Evolutionary conservation across 257 asterid genomes (phyloP).

Genomic region (Cruciata laevipes): DNA sequence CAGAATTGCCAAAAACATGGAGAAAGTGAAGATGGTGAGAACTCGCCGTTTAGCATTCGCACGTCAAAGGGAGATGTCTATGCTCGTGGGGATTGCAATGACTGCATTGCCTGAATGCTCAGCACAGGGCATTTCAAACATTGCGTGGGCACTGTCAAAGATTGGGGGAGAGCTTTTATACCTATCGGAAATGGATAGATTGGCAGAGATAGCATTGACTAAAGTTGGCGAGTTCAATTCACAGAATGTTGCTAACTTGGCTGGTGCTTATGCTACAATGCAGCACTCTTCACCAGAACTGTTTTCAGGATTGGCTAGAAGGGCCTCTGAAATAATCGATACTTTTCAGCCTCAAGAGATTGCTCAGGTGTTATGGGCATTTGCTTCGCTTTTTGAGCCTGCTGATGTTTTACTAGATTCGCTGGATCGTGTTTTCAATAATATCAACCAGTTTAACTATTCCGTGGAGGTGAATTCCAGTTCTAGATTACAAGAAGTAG

Average conservation of each 20-base stretch:
- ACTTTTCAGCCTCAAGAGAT: conserved; percentile 84
- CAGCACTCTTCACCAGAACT: conserved; percentile 84
- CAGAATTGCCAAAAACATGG: conserved; percentile 97
- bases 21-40: conserved; percentile 65
- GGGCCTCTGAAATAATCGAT: conserved; percentile 53
- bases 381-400: conserved; percentile 76
- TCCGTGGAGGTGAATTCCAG: conserved; percentile 24
- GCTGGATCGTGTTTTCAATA: conserved; percentile 46
- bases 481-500: conserved; percentile 24
- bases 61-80: conserved; percentile 74
- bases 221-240: conserved; percentile 76
- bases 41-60: conserved; percentile 69
- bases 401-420: conserved; percentile 59
- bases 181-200: conserved; percentile 87
- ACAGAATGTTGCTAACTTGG: conserved; percentile 84
- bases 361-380: conserved; percentile 91
- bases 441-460: conserved; percentile 40
- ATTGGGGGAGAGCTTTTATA: conserved; percentile 94
- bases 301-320: conserved; percentile 47
- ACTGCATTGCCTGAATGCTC: conserved; percentile 83
- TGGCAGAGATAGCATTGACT: conserved; percentile 75
- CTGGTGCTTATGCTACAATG: conserved; percentile 97
- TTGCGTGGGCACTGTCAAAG: conserved; percentile 89
- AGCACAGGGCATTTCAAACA: conserved; percentile 82
- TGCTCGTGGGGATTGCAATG: conserved; percentile 98